Evolutionary conservation across 2,329 filamentous ascomycete genomes (phyloP), one percentile per base, ranked within the genome.

Genomic region (Stagonosporopsis rhizophila): DNA sequence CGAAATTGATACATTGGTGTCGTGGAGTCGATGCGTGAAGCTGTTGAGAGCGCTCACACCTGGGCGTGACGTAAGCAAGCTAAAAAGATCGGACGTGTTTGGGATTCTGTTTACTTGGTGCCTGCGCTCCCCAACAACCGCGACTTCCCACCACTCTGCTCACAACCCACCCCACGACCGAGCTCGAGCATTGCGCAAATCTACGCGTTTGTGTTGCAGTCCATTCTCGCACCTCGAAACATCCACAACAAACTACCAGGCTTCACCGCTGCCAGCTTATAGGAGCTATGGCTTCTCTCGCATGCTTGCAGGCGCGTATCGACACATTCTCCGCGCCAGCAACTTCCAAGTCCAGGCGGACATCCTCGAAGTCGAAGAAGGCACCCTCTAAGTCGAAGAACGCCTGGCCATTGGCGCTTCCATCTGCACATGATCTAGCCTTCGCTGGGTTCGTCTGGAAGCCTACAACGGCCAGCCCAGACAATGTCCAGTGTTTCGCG

Each of bases 361-460:
- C 85, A 27, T 95, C 91, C 12, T 85, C 82, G 56, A 81, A 81
- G 44, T 84, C 83, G 66, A 83, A 83, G 58, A 89, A 89, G 56
- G 60, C 66, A 40, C 64, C 65, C 71, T 73, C 67, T 5, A 73
- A 72, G 47, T 49, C 64, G 22, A 72, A 69, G 38, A 67, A 74
- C 7, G 70, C 74, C 74, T 99, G 95, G 95, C 92, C 94, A 20
- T 91, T 96, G 75, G 82, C 85, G 61, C 82, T 79, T 25, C 86
- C 91, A 1, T 81, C 85, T 1, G 82, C 88, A 12, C 82, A 85
- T 63, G 85, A 89, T 90, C 88, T 99, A 68, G 94, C 95, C 4
- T 87, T 86, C 70, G 94, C 95, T 53, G 95, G 95, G 34, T 96
- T 99, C 79, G 95, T 89, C 78, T 98, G 91, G 78, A 85, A 88